phyloP scores from a whole-genome alignment of 768 basidiomycete species.

The Xerocomus brunneocitrinus region DNA sequence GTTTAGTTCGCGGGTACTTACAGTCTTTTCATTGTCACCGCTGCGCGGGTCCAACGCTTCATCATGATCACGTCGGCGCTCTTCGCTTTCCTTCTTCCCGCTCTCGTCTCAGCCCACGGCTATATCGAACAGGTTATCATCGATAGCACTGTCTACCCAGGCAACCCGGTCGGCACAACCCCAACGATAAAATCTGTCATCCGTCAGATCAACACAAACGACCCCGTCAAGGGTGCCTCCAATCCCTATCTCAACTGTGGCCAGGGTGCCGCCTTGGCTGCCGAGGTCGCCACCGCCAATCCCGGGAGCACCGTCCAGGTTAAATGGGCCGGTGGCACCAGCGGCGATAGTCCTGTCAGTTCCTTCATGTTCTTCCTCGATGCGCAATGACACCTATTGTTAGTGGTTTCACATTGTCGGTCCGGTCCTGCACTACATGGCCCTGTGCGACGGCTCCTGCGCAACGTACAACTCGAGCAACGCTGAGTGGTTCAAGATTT shows the following conservation, averaged over 20 bases:
- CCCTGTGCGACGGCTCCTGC: slow-evolving; percentile 54
- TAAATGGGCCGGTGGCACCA: slow-evolving; percentile 47
- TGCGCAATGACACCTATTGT: slow-evolving; percentile 14
- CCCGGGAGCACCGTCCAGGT: slow-evolving; percentile 53
- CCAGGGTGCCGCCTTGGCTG: slow-evolving; percentile 44
- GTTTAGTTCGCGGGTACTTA: background rate
- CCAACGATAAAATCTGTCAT: slow-evolving; percentile 33
- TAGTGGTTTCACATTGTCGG: slow-evolving; percentile 58
- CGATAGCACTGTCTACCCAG: slow-evolving; percentile 27
- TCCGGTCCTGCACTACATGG: slow-evolving; percentile 72
- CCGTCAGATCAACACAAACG: slow-evolving; percentile 40
- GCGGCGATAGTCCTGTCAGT: slow-evolving; percentile 23
- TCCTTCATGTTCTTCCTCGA: background rate
- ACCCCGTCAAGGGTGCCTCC: slow-evolving; percentile 52
- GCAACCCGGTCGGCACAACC: slow-evolving; percentile 27
- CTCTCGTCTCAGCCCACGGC: slow-evolving; percentile 28
- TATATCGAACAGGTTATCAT: slow-evolving; percentile 27
- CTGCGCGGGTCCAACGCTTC: slow-evolving; percentile 18
- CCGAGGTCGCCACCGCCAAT: slow-evolving; percentile 49
- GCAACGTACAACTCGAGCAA: slow-evolving; percentile 51
- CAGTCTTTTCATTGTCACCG: slow-evolving; percentile 9
- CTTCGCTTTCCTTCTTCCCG: slow-evolving; percentile 17
- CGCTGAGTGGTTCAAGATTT: slow-evolving; percentile 73
- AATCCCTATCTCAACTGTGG: slow-evolving; percentile 63
- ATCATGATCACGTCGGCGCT: slow-evolving; percentile 15